Conservation (phyloP, 2,329 filamentous ascomycete genomes). For the Sporothrix luriei region DNA sequence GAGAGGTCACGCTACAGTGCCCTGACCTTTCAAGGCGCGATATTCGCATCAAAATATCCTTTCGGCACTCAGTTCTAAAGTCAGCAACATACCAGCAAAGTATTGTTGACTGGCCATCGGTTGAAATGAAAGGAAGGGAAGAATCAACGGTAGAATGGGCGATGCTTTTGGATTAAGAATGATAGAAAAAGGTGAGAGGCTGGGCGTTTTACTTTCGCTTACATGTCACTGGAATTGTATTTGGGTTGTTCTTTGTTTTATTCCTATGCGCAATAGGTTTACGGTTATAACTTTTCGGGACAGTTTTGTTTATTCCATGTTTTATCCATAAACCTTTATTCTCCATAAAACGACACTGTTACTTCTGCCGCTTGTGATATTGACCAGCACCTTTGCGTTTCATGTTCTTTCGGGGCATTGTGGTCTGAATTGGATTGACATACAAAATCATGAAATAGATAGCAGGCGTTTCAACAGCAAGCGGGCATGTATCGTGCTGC, state of each 20-base stretch:
- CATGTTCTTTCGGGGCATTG: background rate
- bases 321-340: background rate
- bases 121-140: background rate
- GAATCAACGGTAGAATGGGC: slow-evolving; percentile 1
- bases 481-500: background rate
- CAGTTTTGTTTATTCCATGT: background rate
- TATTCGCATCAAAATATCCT: background rate
- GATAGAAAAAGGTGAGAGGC: background rate
- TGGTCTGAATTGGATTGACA: background rate
- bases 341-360: too few species aligned
- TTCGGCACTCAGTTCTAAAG: background rate
- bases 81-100: background rate
- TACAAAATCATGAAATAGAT: background rate
- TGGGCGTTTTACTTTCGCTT: background rate
- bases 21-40: too few species aligned
- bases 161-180: background rate
- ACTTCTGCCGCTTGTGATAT: too few species aligned
- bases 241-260: background rate
- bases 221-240: background rate
- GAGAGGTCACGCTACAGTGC: background rate
- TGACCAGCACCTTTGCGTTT: too few species aligned
- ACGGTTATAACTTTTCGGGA: background rate
- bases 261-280: background rate
- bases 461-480: background rate
- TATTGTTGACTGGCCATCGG: background rate